Base-by-base conservation (phyloP, 257 asterid genomes). In the Craterostigma plantagineum region DNA sequence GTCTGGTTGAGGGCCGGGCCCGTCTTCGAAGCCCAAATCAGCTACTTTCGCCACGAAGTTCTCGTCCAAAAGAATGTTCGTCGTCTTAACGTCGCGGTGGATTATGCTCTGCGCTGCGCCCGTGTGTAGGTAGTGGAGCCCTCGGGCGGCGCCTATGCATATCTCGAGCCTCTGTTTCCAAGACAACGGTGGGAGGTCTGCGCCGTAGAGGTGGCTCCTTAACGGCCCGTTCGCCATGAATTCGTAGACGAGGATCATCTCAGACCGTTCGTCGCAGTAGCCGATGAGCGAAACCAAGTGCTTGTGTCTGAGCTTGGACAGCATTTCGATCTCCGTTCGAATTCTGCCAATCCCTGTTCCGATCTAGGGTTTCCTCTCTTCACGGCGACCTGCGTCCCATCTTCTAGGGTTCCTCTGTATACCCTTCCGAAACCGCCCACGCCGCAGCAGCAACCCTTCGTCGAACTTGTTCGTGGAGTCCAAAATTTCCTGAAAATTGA, bases 191-290 rank as follows among this genome's bases (percentile, higher is more conserved):
- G 92, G 92, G 34, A 75, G 75, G 53, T 69, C 80, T 0, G 75
- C 64, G 13, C 92, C 92, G 4, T 79, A 79, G 1, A 79, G 72
- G 57, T 79, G 92, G 67, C 87, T 76, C 38, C 92, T 48, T 27
- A 79, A 79, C 7, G 92, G 87, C 38, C 92, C 92, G 30, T 79
- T 79, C 4, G 87, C 92, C 92, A 79, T 79, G 73, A 70, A 75
- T 39, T 79, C 92, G 18, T 79, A 79, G 27, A 79, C 87, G 10
- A 79, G 63, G 38, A 79, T 72, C 92, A 79, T 79, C 65, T 79
- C 92, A 0, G 77, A 67, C 39, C 75, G 62, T 49, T 79, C 92
- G 56, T 79, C 92, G 27, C 92, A 79, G 45, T 79, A 75, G 18
- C 92, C 92, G 11, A 79, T 75, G 47, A 79, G 72, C 23, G 92